Evolutionary conservation across 2,329 filamentous ascomycete genomes (phyloP), one percentile per base, ranked within the genome.

Genomic region (Ascochyta fabae): DNA sequence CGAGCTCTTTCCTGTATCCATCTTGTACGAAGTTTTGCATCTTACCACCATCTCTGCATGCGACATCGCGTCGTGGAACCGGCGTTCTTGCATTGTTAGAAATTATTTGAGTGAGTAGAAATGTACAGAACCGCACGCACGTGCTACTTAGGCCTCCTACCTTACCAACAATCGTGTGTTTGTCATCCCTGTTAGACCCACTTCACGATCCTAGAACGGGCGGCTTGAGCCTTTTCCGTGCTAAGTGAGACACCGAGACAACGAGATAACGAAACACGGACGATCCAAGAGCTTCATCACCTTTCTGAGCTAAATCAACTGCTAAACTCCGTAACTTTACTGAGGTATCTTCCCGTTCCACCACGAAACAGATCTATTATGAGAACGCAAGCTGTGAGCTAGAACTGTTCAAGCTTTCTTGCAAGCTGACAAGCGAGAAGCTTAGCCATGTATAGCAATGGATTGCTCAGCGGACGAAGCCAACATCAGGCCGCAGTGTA

Each of bases 11-110:
- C 19, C 6, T 43, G 39, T 53, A 36, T 31, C 8, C 27, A 33
- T 15, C 19, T 15, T 50, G 46, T 55, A 46, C 23, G 48, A 52
- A 40, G n/a, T 26, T 15, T 19, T 48, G 48, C 44, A 57, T 36
- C 19, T 33, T 57, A n/a, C 35, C 23, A 34, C 10, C 27, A 34
- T 33, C 26, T 36, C 29, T 56, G 53, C 47, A 56, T 51, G 53
- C 53, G 42, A 48, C 38, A 43, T 27, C 24, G 43, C 31, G 38
- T 51, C 33, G 53, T 31, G 29, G 15, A 41, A 19, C 13, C 23
- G 52, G 52, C 46, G 52, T 55, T 49, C 12, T 23, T 38, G 26
- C 33, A 44, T 38, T 5, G 12, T 24, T 26, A 36, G 29, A 33
- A 13, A 29, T 15, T n/a, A 19, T 33, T 29, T 24, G 15, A 8